These are phyloP conservation scores for Fonsecaea nubica DNA, from an alignment of 2,329 filamentous ascomycete genomes.

Conservation along the genomic window DNA sequence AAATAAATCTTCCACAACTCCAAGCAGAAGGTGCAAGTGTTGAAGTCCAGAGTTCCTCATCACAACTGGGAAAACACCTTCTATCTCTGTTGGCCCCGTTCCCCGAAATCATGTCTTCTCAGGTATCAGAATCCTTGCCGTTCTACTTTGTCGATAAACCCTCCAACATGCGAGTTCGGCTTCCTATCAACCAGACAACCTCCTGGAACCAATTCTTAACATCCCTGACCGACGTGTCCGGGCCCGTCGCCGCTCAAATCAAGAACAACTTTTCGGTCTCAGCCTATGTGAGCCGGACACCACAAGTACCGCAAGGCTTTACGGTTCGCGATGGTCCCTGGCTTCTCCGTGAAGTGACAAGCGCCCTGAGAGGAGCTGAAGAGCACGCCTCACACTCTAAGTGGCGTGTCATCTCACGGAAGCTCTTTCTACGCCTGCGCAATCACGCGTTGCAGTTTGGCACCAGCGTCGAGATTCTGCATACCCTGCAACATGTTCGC, in stretches of 20 bases:
- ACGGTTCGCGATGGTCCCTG: neutral
- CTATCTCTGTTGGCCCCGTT: neutral
- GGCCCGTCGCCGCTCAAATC: constrained; percentile 1
- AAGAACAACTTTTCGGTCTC: neutral
- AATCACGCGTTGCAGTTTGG: neutral
- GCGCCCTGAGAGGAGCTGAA: neutral
- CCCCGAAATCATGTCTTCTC: neutral
- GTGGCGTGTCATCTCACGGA: neutral
- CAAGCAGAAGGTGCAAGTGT: neutral
- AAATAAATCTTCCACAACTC: neutral
- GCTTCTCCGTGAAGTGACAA: neutral
- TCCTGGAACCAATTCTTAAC: neutral
- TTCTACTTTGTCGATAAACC: constrained; percentile 11
- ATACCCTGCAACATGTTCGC: neutral
- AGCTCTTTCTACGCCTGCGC: neutral
- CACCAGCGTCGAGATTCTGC: constrained; percentile 1
- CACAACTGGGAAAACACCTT: neutral
- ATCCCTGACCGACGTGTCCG: neutral
- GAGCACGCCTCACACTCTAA: neutral
- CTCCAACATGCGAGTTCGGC: neutral
- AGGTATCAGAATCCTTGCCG: neutral
- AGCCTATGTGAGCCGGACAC: neutral
- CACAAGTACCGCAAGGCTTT: neutral
- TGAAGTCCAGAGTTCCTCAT: neutral
- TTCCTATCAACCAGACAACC: neutral